phyloP scores from a whole-genome alignment of 2,329 filamentous ascomycete genomes.

The Zymoseptoria tritici region DNA sequence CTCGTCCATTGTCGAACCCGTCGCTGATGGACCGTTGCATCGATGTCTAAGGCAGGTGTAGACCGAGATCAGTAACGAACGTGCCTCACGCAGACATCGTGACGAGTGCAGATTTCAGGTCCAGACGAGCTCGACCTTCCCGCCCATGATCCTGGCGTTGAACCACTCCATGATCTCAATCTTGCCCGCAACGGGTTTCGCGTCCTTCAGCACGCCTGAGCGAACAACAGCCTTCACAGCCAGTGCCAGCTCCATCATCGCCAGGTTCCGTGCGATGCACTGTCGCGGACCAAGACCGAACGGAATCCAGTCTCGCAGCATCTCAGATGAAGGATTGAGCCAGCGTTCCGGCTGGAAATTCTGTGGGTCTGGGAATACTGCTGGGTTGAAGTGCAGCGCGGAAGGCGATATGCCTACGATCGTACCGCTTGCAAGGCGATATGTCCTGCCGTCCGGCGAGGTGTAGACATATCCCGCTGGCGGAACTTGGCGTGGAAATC shows the following conservation, averaged over 20 bases:
- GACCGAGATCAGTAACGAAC: too few relatives aligned
- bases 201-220: conserved; percentile 40
- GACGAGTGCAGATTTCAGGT: not conserved
- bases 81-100: too few relatives aligned
- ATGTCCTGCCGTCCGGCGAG: conserved; percentile 7
- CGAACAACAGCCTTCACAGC: conserved; percentile 38
- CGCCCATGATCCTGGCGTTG: conserved; percentile 46
- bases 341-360: conserved; percentile 45
- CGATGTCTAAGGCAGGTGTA: too few relatives aligned
- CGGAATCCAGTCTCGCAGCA: conserved; percentile 40
- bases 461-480: conserved; percentile 31
- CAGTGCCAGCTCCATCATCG: conserved; percentile 38
- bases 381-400: conserved; percentile 41
- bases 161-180: conserved; percentile 52
- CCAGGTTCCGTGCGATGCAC: conserved; percentile 47
- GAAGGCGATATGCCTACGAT: conserved; percentile 41
- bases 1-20: not conserved
- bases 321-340: conserved; percentile 33
- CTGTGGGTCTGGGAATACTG: conserved; percentile 37
- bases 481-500: conserved; percentile 44
- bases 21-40: not conserved
- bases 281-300: conserved; percentile 44
- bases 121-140: conserved; percentile 39
- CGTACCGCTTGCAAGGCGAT: conserved; percentile 34
- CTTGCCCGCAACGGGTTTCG: conserved; percentile 33